Conservation (phyloP, 208 protist genomes). For the Novymonas esmeraldas region DNA sequence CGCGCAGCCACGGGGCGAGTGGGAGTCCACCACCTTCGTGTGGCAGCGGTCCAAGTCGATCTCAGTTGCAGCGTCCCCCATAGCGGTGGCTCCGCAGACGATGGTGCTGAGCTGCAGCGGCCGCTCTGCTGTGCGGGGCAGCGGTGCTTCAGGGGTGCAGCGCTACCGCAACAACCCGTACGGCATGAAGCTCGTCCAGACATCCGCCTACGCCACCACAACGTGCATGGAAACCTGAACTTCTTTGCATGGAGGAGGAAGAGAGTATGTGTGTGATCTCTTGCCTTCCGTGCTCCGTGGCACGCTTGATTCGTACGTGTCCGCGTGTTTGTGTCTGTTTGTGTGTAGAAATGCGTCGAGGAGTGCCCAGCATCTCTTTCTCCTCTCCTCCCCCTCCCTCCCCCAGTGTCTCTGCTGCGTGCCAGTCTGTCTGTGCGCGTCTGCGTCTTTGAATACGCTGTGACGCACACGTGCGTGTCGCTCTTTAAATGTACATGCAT, state of each 20-base stretch:
- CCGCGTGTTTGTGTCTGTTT: not conserved
- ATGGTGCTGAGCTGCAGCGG: conserved; percentile 3
- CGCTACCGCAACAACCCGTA: conserved; percentile 53
- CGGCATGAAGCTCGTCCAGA: conserved; percentile 18
- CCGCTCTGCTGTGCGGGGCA: conserved; percentile 3
- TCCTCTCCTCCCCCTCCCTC: not conserved
- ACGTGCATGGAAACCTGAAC: not conserved
- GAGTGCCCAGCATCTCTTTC: not conserved
- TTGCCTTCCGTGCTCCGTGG: too few species aligned
- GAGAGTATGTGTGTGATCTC: not conserved
- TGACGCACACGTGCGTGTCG: not conserved
- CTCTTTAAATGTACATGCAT: not conserved
- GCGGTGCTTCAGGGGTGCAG: conserved; percentile 2
- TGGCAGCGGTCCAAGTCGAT: too few species aligned
- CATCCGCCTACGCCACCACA: not conserved
- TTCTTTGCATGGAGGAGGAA: not conserved
- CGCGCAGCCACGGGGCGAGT: not conserved
- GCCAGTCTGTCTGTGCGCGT: too few species aligned
- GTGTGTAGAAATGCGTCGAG: not conserved
- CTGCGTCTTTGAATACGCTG: too few species aligned
- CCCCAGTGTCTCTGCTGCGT: too few species aligned
- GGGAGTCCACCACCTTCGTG: too few species aligned
- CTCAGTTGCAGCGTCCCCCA: too few species aligned
- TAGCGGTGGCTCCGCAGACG: not conserved
- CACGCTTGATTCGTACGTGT: not conserved